Conservation (phyloP, 345 rosid genomes). For the Populus alba region DNA sequence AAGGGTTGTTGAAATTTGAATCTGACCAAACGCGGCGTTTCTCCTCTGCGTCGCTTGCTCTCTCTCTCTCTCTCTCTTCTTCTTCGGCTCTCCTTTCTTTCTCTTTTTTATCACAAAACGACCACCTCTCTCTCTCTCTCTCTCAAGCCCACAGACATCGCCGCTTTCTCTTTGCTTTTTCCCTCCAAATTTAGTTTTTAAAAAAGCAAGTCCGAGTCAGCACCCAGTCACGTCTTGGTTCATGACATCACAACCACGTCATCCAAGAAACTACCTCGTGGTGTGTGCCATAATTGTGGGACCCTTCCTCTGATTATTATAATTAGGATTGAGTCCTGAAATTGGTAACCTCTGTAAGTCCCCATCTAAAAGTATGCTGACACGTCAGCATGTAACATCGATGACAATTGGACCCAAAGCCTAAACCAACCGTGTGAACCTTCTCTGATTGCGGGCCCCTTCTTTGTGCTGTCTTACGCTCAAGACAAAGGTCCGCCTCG, state of each 20-base stretch:
- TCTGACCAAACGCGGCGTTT: no score
- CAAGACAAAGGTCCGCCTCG: constrained; percentile 18
- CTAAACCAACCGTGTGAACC: neutral
- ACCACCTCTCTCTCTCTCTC: no score
- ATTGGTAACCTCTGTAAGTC: neutral
- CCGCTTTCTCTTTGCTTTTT: no score
- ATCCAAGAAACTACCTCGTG: neutral
- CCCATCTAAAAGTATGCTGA: neutral
- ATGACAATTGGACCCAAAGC: neutral
- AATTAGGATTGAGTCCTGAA: no score
- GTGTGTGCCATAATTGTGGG: neutral
- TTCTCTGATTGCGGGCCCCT: neutral
- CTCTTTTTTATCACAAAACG: no score
- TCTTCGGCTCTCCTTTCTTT: no score
- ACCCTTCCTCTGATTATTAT: neutral
- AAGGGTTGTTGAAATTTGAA: no score
- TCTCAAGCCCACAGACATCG: no score
- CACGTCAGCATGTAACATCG: constrained; percentile 8
- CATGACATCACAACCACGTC: constrained; percentile 15
- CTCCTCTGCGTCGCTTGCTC: no score
- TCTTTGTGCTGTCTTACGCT: constrained; percentile 7
- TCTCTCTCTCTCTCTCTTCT: no score
- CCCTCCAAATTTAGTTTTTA: neutral
- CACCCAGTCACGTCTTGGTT: constrained; percentile 12
- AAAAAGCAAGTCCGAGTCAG: constrained; percentile 22